Base-by-base conservation (phyloP, 768 basidiomycete genomes). In the Trametes cinnabarina region DNA sequence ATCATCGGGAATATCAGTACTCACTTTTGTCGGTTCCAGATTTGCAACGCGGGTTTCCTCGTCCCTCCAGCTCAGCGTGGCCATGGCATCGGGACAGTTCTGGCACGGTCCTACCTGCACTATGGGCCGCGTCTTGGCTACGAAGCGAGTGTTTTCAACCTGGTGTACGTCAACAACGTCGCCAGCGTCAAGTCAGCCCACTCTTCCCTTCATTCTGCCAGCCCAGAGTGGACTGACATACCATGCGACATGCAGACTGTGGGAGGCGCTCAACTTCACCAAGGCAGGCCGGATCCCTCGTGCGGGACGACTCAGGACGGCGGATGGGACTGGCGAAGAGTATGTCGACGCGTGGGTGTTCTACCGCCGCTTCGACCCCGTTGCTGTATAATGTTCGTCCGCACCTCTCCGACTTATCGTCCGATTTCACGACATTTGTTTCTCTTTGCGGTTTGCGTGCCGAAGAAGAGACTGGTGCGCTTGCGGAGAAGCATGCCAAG, bases 331-430 rank as follows among this genome's bases (percentile, higher is more conserved):
- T 10, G 87, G 83, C 14, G 94, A 96, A 67, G 93, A 95, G 68
- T 95, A 85, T 64, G 86, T 94, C 8, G 94, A 97, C 68, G 92
- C 94, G 0, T 84, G 85, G 73, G 82, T 97, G 15, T 80, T 91
- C 66, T 92, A 90, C 75, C 92, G 88, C 75, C 83, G 80, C 60
- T 94, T 93, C 68, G 76, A 65, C 26, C 32, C 55, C 14, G 44
- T 42, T 4, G 34, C 44, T 55, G 34, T 32, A 40, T 55, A 55
- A 20, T 37, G 3, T 17, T 37, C 19, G 46, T 41, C 12, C 22
- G n/a, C 37, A 39, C 37, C 19, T 28, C 42, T 43, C n/a, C n/a
- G n/a, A n/a, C n/a, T n/a, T n/a, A n/a, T n/a, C n/a, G n/a, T n/a
- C n/a, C n/a, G n/a, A n/a, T n/a, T n/a, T n/a, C n/a, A n/a, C n/a